Percentiles rank a stretch among this genome's conserved stretches.
Evolutionary conservation across 2,329 filamentous ascomycete species (phyloP).

Genomic region (Truncatella angustata): DNA sequence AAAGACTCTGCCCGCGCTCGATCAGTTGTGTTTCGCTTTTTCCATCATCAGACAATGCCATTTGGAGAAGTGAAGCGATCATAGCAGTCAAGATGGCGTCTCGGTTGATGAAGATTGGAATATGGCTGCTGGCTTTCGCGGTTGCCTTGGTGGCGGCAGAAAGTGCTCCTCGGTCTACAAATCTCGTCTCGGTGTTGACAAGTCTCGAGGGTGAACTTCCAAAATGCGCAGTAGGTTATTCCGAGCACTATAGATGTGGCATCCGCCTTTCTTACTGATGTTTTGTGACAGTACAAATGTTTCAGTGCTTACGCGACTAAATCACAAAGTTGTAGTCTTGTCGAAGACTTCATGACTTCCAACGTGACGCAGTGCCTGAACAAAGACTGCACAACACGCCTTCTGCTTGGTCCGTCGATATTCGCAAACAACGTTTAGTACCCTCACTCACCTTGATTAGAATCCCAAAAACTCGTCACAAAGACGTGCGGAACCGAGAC

Average conservation of each 20-base stretch:
- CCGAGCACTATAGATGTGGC: too few relatives aligned
- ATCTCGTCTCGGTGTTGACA: not conserved
- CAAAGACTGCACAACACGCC: slow-evolving; percentile 9
- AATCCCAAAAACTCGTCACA: slow-evolving; percentile 12
- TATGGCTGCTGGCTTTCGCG: not conserved
- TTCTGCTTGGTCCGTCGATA: slow-evolving; percentile 1
- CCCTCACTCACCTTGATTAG: slow-evolving; percentile 6
- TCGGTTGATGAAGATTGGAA: not conserved
- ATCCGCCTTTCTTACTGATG: not conserved
- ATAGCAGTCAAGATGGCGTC: not conserved
- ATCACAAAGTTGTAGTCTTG: not conserved
- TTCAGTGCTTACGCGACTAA: slow-evolving; percentile 3
- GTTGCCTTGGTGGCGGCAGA: not conserved
- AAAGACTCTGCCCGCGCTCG: not conserved
- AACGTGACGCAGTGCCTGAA: slow-evolving; percentile 9
- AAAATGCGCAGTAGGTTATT: not conserved
- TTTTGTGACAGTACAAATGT: slow-evolving; percentile 8
- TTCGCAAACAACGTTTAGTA: too few relatives aligned
- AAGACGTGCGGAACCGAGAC: slow-evolving; percentile 10
- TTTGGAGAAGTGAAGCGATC: not conserved
- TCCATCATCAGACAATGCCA: not conserved
- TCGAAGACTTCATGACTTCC: slow-evolving; percentile 10
- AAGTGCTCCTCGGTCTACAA: not conserved
- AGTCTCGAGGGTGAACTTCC: not conserved
- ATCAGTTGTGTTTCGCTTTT: not conserved